Base-by-base conservation (phyloP, 2,329 filamentous ascomycete species). In the Hortaea sp. region DNA sequence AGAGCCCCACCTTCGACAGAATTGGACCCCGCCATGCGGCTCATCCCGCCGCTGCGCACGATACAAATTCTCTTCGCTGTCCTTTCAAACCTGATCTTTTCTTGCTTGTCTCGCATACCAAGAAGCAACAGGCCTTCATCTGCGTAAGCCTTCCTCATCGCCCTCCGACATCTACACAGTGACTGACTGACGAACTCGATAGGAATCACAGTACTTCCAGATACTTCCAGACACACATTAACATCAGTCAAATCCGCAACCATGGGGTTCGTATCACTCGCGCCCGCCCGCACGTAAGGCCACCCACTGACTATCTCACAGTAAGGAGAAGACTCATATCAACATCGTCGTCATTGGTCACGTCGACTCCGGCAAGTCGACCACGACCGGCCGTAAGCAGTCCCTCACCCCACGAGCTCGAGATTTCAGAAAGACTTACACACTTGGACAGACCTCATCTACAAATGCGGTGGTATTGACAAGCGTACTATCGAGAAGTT, bases 401-500 rank as follows among this genome's bases (percentile, higher is more conserved):
- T 48, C 56, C 46, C 42, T 48, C 54, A 50, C 58, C 58, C 47
- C 57, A 53, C 50, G 50, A 46, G 42, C 42, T 53, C 53, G 60
- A 42, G 52, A 56, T 59, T 52, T 64, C 60, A 49, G 43, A 39
- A 32, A 49, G 60, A 61, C 60, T 65, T 63, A 72, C 71, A 20
- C 20, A 85, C 74, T 65, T 83, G 74, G 83, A 90, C 66, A 74
- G 70, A 75, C 80, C 84, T 98, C 83, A 97, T 98, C 86, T 97
- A 97, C 88, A 90, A 98, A 85, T 97, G 92, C 81, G 92, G 92
- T 85, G 92, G 92, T 88, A 98, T 97, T 71, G 92, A 98, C 87
- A 88, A 90, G 82, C 90, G 92, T 88, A 97, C 90, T 75, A 98
- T 98, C 73, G 92, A 98, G 85, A 98, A 98, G 86, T 98, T 98